Percentiles rank a stretch among this genome's conserved stretches.
phyloP scores from a whole-genome alignment of 257 asterid species.

The Buddleja alternifolia region DNA sequence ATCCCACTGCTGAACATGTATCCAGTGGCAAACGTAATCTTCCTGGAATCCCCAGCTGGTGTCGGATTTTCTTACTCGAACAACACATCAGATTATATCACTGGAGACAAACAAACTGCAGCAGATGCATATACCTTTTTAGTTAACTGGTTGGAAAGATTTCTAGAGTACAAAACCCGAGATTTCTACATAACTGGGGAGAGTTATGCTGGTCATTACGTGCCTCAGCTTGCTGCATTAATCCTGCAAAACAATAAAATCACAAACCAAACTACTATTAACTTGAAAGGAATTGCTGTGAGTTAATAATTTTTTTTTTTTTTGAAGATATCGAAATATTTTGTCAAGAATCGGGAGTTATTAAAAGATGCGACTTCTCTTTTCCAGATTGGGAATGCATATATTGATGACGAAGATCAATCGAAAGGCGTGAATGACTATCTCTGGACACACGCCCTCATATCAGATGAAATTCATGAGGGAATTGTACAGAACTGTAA shows the following conservation, averaged over 20 bases:
- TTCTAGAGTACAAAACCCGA: conserved; percentile 58
- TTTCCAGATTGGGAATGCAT: conserved; percentile 56
- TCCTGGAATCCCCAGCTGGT: conserved; percentile 69
- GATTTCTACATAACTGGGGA: conserved; percentile 61
- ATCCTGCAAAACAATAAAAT: conserved; percentile 48
- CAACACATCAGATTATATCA: conserved; percentile 44
- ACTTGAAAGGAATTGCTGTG: conserved; percentile 62
- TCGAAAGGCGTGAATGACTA: conserved; percentile 38
- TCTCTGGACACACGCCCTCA: conserved; percentile 50
- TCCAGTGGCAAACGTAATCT: conserved; percentile 61
- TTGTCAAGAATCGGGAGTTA: background rate
- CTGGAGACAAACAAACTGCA: conserved; percentile 50
- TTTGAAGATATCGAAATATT: too few species aligned
- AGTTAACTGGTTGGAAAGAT: conserved; percentile 66
- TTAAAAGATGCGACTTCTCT: background rate
- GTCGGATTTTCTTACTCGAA: conserved; percentile 73
- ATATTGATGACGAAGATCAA: conserved; percentile 34
- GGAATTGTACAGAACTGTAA: conserved; percentile 44
- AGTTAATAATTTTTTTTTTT: too few species aligned
- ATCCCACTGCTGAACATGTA: background rate
- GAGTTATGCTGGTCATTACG: conserved; percentile 68
- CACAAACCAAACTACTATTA: too few species aligned
- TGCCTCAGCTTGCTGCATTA: conserved; percentile 60
- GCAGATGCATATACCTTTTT: conserved; percentile 48
- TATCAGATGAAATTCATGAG: conserved; percentile 52